Percentiles rank a stretch among this genome's conserved stretches.
phyloP scores from a whole-genome alignment of 2,329 filamentous ascomycete species.

The Colletotrichum orchidophilum region DNA sequence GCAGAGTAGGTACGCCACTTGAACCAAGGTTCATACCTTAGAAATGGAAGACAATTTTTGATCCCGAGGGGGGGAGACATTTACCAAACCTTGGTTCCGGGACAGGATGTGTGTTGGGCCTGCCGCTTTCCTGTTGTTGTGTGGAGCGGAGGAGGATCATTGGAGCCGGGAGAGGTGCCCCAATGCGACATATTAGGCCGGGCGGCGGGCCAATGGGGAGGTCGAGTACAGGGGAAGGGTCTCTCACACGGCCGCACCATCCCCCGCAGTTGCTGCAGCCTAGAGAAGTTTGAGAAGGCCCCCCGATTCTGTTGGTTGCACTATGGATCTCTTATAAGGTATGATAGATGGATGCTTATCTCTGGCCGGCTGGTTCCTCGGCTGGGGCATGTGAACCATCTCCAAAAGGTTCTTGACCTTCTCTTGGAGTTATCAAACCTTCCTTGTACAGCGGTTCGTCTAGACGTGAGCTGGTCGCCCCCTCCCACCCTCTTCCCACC shows the following conservation, averaged over 20 bases:
- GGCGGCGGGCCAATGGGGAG: constrained; percentile 14
- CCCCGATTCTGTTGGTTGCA: neutral
- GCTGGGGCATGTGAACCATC: neutral
- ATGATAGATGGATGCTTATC: neutral
- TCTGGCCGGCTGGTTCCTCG: neutral
- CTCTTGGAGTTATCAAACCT: neutral
- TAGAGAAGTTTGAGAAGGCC: neutral
- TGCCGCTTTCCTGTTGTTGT: neutral
- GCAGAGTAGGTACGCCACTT: too few species aligned
- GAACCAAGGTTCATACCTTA: too few species aligned
- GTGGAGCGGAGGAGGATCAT: neutral
- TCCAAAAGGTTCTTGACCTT: neutral
- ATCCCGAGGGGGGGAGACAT: neutral
- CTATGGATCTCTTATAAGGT: neutral
- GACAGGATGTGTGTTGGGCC: neutral
- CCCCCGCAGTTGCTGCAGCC: neutral
- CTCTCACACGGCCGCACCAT: neutral
- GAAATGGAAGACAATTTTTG: neutral
- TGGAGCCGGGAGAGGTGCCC: neutral
- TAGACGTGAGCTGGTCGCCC: neutral
- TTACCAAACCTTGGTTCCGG: neutral
- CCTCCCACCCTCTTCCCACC: neutral
- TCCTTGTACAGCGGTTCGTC: neutral
- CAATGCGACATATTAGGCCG: constrained; percentile 20
- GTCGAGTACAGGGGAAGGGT: neutral